Percentiles rank a stretch among this genome's conserved stretches.
These are phyloP conservation scores for Hymenotorrendiella dingleyae DNA, from an alignment of 2,329 filamentous ascomycete species.

Conservation along the genomic window DNA sequence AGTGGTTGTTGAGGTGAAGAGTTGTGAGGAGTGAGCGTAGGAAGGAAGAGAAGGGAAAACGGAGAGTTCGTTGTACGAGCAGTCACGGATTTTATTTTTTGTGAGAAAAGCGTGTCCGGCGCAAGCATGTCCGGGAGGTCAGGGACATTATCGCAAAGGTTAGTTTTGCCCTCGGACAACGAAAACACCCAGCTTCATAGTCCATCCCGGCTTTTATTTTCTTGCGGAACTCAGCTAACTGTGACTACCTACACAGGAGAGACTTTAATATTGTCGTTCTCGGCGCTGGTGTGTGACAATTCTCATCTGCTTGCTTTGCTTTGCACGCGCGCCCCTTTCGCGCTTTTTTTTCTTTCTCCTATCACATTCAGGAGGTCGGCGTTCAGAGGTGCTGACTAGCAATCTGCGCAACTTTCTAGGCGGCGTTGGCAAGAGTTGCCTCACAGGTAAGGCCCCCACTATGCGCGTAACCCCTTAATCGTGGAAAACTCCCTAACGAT, in stretches of 20 bases:
- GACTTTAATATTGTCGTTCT: conserved; percentile 64
- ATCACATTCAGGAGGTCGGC: conserved; percentile 8
- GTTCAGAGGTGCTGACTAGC: conserved; percentile 14
- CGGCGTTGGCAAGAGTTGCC: conserved; percentile 69
- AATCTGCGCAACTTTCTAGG: conserved; percentile 39
- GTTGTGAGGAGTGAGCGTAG: no score
- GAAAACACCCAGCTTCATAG: background rate
- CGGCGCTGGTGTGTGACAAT: conserved; percentile 46
- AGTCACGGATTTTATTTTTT: conserved; percentile 2
- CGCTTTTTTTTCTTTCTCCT: conserved; percentile 3
- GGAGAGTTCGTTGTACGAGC: no score
- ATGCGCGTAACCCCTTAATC: conserved; percentile 14
- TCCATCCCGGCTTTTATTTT: background rate
- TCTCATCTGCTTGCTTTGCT: background rate
- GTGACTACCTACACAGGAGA: conserved; percentile 35
- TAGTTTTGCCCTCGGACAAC: background rate
- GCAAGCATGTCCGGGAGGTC: conserved; percentile 21
- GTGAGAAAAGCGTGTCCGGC: background rate
- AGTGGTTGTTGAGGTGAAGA: background rate
- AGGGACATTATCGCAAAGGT: conserved; percentile 22
- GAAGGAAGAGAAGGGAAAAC: no score
- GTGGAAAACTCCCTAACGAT: conserved; percentile 4
- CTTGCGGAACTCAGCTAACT: conserved; percentile 4
- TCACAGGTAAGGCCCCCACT: conserved; percentile 51
- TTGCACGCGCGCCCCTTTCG: background rate